phyloP scores from a whole-genome alignment of 2,329 filamentous ascomycete species.

The Aulographum hederae region DNA sequence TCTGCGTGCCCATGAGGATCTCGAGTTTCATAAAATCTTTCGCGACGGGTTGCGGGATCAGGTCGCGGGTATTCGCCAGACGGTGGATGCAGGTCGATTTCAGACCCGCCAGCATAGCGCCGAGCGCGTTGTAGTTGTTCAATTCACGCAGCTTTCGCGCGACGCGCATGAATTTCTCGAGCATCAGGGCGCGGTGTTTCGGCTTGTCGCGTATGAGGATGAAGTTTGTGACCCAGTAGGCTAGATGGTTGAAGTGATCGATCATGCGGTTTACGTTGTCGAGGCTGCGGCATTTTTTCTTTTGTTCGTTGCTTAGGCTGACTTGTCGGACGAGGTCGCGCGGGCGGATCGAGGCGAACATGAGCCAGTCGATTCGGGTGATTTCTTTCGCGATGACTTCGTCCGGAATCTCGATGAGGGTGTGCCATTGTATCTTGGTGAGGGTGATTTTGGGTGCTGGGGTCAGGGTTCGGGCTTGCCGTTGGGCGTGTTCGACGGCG shows the following conservation, averaged over 20 bases:
- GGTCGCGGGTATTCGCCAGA: slow-evolving; percentile 56
- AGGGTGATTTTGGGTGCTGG: slow-evolving; percentile 51
- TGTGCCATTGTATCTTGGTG: slow-evolving; percentile 74
- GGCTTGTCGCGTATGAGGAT: slow-evolving; percentile 77
- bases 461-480: slow-evolving; percentile 53
- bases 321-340: slow-evolving; percentile 88
- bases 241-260: slow-evolving; percentile 50
- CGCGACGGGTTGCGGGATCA: slow-evolving; percentile 52
- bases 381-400: slow-evolving; percentile 80
- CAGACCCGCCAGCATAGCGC: slow-evolving; percentile 84
- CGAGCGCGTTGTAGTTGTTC: slow-evolving; percentile 94
- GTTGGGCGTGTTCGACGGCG: slow-evolving; percentile 62
- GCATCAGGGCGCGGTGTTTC: slow-evolving; percentile 76
- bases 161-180: slow-evolving; percentile 92
- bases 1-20: slow-evolving; percentile 82
- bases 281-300: slow-evolving; percentile 58
- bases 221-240: slow-evolving; percentile 34
- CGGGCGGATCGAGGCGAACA: slow-evolving; percentile 88
- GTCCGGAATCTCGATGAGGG: slow-evolving; percentile 72
- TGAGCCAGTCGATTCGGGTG: slow-evolving; percentile 92
- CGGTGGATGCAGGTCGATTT: slow-evolving; percentile 77
- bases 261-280: slow-evolving; percentile 90
- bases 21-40: slow-evolving; percentile 79
- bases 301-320: slow-evolving; percentile 51
- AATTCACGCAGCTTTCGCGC: slow-evolving; percentile 68